Evolutionary conservation across 768 basidiomycete genomes (phyloP), one percentile per base, ranked within the genome.

Genomic region (Tricholoma terreum): DNA sequence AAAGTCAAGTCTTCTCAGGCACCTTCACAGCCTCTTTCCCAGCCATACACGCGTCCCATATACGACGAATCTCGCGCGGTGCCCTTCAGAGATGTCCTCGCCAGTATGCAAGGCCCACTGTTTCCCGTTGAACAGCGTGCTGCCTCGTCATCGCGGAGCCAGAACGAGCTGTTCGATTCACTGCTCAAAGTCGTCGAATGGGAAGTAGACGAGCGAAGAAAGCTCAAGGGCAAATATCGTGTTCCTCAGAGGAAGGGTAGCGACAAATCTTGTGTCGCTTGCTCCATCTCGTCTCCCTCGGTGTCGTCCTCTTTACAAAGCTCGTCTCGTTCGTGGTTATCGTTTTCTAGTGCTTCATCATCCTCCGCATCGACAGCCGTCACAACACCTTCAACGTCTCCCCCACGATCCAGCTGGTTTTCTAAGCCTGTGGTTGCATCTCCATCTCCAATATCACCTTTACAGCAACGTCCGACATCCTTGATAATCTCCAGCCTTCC

Each of bases 61-160:
- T 72, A 71, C 48, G 70, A 76, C 56, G 69, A 73, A 38, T 67
- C 74, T 19, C 73, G 74, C 19, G 62, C 75, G 6, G 78, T 87
- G 10, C 68, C 81, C 1, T 86, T 87, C 67, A 74, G 76, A 50
- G 82, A 84, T 34, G 84, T 87, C 50, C 69, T 84, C 43, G 66
- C 66, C 45, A 78, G 80, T 65, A 85, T 87, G 82, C 75, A 80
- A 40, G 85, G 85, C 4, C 73, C 77, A 4, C 72, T 87, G 17
- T 87, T 87, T 61, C 82, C 79, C 1, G 58, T 66, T 4, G 75
- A 80, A 30, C 55, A 65, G 34, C 66, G 60, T 51, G 71, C 62
- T 63, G 73, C 64, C 22, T 49, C 38, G 34, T 31, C 54, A 59
- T 55, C 35, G 36, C 50, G 49, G 51, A 59, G 59, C 50, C 56